Conservation (phyloP, 257 asterid genomes). For the Nicotiana undulata region DNA sequence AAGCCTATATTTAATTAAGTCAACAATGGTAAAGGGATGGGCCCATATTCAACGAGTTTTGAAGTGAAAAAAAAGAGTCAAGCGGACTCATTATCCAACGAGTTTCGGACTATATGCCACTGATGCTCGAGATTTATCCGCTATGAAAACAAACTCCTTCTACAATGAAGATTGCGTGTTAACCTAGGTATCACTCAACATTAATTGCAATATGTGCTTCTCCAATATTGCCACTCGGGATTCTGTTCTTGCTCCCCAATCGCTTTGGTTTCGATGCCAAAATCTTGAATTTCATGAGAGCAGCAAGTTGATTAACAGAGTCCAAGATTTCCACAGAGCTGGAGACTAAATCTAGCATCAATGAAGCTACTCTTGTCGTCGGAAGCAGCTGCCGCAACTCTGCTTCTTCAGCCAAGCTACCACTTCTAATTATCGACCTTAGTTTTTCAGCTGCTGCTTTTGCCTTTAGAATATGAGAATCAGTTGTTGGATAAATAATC, state of each 20-base stretch:
- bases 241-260: constrained; percentile 1
- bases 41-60: too few relatives aligned
- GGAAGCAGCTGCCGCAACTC: constrained; percentile 39
- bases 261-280: constrained; percentile 2
- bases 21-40: too few relatives aligned
- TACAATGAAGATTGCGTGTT: too few relatives aligned
- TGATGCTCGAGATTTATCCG: too few relatives aligned
- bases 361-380: constrained; percentile 43
- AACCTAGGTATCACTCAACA: neutral
- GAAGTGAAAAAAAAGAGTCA: too few relatives aligned
- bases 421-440: constrained; percentile 34
- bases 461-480: constrained; percentile 27
- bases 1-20: too few relatives aligned
- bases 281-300: constrained; percentile 40
- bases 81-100: too few relatives aligned
- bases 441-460: constrained; percentile 34
- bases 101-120: too few relatives aligned
- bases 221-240: constrained; percentile 2
- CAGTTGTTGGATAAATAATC: constrained; percentile 33
- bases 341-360: constrained; percentile 35
- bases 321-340: constrained; percentile 38
- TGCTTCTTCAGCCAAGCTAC: constrained; percentile 16
- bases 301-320: constrained; percentile 53
- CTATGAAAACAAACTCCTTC: too few relatives aligned
- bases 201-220: neutral